Conservation (phyloP, 2,329 filamentous ascomycete genomes). For the Diaporthe ilicicola region DNA sequence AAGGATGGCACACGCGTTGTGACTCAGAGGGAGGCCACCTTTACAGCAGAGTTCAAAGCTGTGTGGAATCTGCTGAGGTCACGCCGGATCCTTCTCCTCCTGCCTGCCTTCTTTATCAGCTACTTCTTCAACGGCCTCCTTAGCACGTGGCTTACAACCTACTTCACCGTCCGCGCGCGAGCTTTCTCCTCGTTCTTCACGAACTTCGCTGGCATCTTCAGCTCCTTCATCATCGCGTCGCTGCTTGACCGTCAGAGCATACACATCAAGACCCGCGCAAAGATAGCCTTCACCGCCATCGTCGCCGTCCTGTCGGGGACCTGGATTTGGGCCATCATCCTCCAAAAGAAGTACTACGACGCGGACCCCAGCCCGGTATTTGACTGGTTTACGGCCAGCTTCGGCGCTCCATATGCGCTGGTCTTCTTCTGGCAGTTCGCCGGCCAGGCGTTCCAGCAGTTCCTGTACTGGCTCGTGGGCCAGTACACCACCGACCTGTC, state of each 20-base stretch:
- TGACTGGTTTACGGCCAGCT: conserved; percentile 54
- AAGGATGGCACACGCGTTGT: conserved; percentile 41
- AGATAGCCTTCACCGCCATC: conserved; percentile 39
- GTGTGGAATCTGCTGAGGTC: conserved; percentile 38
- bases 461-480: conserved; percentile 44
- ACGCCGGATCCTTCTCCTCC: conserved; percentile 42
- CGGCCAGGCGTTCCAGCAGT: conserved; percentile 45
- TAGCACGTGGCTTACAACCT: conserved; percentile 42
- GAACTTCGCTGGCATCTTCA: conserved; percentile 43
- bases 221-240: conserved; percentile 40
- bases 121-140: conserved; percentile 45
- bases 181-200: conserved; percentile 46
- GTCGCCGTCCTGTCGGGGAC: conserved; percentile 41
- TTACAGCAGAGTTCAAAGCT: conserved; percentile 42
- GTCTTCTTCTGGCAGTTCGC: conserved; percentile 72
- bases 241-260: conserved; percentile 43
- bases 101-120: conserved; percentile 46
- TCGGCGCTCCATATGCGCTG: conserved; percentile 69
- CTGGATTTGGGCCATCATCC: conserved; percentile 43
- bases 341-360: conserved; percentile 44
- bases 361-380: conserved; percentile 39
- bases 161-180: conserved; percentile 44
- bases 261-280: conserved; percentile 41
- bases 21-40: conserved; percentile 39
- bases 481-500: conserved; percentile 44